Base-by-base conservation (phyloP, 2,329 filamentous ascomycete species). In the Fusarium cicatricum region DNA sequence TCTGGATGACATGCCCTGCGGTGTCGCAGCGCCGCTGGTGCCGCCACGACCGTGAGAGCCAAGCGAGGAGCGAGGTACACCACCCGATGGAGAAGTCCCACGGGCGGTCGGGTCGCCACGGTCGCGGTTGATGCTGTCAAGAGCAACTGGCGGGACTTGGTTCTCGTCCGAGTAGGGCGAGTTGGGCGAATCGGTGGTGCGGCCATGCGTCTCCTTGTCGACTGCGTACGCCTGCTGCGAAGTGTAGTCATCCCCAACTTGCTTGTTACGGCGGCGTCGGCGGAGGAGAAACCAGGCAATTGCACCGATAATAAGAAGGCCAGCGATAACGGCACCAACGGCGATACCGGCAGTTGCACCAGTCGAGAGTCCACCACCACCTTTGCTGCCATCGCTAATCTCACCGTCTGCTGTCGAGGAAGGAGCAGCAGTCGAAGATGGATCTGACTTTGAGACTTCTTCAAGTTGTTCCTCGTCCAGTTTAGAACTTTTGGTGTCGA, bases 331-430 rank as follows among this genome's bases (percentile, higher is more conserved):
- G 37, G 71, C 71, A 7, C 74, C 80, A 2, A 82, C 72, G 23
- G 74, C 79, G 31, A 83, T 82, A 37, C 81, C 81, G 15, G 75
- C 77, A 31, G 78, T 79, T 47, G 79, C 78, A 19, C 79, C 81
- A 1, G 68, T 71, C 3, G 74, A 69, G 3, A 82, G 71, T 3
- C 73, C 67, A 10, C 67, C 62, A 11, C 68, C 23, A 26, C 23
- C 23, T 26, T 3, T 26, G 21, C 21, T 21, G 21, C 21, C 21
- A 26, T 10, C 23, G 3, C 23, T 26, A 26, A 3, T 11, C 5
- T 32, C 29, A n/a, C 12, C 29, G 9, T 5, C 29, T 5, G 21
- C 21, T 38, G 17, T 15, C 15, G 59, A 37, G 11, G 46, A 16
- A 11, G 55, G 39, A 33, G 49, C 23, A 8, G 31, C 15, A 12